Percentiles rank a stretch among this genome's conserved stretches.
These are phyloP conservation scores for Cercospora sp. DNA, from an alignment of 2,329 filamentous ascomycete species.

Conservation along the genomic window DNA sequence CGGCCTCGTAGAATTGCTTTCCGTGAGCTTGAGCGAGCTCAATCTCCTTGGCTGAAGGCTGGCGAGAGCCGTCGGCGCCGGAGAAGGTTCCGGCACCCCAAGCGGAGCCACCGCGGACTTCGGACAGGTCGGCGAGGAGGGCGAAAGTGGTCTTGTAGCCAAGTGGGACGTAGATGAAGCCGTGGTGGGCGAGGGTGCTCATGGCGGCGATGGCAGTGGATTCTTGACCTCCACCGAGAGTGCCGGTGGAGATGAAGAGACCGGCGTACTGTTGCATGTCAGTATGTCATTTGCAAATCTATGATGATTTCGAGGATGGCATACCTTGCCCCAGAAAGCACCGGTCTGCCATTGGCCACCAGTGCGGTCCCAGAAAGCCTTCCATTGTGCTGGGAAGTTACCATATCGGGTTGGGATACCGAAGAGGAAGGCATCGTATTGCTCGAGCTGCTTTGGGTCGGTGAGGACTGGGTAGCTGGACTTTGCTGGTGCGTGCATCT, in stretches of 20 bases:
- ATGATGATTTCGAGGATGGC: no score
- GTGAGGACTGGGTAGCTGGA: constrained; percentile 63
- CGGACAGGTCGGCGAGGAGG: constrained; percentile 67
- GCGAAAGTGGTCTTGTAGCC: constrained; percentile 82
- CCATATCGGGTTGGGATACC: constrained; percentile 96
- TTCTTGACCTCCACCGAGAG: constrained; percentile 88
- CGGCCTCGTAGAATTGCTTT: constrained; percentile 75
- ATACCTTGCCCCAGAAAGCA: constrained; percentile 63
- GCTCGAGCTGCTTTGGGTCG: constrained; percentile 61
- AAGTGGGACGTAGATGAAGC: constrained; percentile 92
- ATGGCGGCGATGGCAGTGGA: constrained; percentile 76
- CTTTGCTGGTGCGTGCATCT: constrained; percentile 90
- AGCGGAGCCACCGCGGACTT: constrained; percentile 81
- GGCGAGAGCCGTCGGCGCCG: constrained; percentile 73
- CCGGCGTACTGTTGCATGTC: constrained; percentile 63
- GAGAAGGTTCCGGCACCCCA: constrained; percentile 96
- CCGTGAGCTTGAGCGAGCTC: constrained; percentile 80
- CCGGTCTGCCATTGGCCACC: constrained; percentile 80
- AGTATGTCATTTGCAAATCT: background rate
- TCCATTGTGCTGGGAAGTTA: constrained; percentile 97
- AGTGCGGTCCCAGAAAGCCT: constrained; percentile 76
- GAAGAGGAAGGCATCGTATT: constrained; percentile 80
- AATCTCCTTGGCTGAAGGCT: constrained; percentile 74
- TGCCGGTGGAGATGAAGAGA: constrained; percentile 85
- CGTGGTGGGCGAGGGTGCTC: constrained; percentile 88